A percentile compares a stretch with the other conserved stretches of the same genome.
phyloP scores from a whole-genome alignment of 73 alveolate genomes.

The Breviolum minutum region DNA sequence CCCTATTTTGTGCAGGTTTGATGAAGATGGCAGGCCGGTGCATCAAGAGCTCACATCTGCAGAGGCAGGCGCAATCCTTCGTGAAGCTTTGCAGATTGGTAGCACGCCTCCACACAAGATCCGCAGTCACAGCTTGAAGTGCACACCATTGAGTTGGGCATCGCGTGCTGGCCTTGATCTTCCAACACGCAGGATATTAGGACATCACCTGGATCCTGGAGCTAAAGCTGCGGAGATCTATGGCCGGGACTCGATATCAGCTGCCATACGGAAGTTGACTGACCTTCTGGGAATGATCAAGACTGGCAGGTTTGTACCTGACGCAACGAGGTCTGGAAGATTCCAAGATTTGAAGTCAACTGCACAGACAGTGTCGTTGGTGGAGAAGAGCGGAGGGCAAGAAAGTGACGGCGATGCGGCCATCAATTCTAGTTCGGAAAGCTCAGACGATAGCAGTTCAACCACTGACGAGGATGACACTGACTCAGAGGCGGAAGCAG shows the following conservation, averaged over 20 bases:
- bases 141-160: too few relatives aligned
- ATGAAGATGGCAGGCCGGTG: neutral
- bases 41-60: neutral
- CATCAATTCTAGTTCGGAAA: too few relatives aligned
- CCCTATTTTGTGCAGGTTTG: neutral
- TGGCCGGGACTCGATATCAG: neutral
- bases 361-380: too few relatives aligned
- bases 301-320: neutral
- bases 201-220: neutral
- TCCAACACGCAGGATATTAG: too few relatives aligned
- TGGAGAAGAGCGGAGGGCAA: too few relatives aligned
- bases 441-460: neutral
- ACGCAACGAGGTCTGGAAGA: neutral
- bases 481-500: neutral
- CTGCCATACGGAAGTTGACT: neutral
- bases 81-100: neutral
- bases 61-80: neutral
- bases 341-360: too few relatives aligned
- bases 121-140: too few relatives aligned
- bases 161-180: too few relatives aligned
- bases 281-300: neutral
- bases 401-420: too few relatives aligned
- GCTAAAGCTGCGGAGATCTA: neutral
- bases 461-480: neutral
- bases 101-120: neutral